Evolutionary conservation across 225 moss, liverwort and hornwort genomes (phyloP).

Genomic region (Asterella californica): DNA sequence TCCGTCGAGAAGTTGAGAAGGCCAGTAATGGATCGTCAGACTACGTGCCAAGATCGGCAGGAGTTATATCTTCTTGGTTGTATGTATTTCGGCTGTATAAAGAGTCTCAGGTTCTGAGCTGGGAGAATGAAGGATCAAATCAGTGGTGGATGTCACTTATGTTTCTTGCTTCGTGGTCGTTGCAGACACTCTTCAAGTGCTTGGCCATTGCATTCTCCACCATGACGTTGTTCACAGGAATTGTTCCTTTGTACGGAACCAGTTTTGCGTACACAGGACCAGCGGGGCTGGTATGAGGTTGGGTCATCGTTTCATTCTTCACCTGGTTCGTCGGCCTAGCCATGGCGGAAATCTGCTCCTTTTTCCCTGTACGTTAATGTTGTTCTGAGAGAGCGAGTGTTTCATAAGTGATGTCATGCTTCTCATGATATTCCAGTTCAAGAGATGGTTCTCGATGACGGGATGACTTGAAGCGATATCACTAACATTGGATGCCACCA

Average conservation of each 20-base stretch:
- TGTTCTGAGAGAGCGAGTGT: not conserved
- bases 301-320: conserved; percentile 91
- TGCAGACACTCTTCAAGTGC: conserved; percentile 95
- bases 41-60: not conserved
- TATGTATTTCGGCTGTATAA: not conserved
- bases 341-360: conserved; percentile 98
- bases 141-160: not conserved
- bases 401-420: not conserved
- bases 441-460: not conserved
- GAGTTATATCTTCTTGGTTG: not conserved
- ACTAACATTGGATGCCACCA: not conserved
- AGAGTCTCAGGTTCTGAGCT: not conserved
- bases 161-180: not conserved
- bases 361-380: conserved; percentile 65
- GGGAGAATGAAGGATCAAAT: too few species aligned
- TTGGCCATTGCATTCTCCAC: conserved; percentile 96
- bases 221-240: conserved; percentile 94
- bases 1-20: not conserved
- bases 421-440: not conserved
- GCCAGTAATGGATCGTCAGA: not conserved
- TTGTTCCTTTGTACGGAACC: conserved; percentile 77
- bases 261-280: conserved; percentile 78
- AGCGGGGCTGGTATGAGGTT: conserved; percentile 80
- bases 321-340: conserved; percentile 98
- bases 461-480: not conserved